phyloP scores from a whole-genome alignment of 306 rosid species.

The Dalbergia oliveri region DNA sequence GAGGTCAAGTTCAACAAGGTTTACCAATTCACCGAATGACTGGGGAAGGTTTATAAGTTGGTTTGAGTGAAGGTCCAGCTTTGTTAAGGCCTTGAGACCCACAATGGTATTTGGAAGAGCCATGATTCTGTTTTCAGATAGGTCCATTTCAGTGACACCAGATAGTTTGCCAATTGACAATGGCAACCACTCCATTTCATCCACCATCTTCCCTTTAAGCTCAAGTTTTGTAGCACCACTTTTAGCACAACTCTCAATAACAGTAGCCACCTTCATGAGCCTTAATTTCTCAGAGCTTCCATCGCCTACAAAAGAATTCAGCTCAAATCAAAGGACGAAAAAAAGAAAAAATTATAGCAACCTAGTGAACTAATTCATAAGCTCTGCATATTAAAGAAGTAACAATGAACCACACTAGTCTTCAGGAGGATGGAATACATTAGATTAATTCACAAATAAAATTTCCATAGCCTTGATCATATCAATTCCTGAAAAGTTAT shows the following conservation, averaged over 20 bases:
- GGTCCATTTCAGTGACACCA: constrained; percentile 65
- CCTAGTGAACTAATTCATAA: background rate
- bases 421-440: background rate
- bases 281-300: constrained; percentile 73
- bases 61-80: constrained; percentile 88
- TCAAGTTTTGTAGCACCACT: constrained; percentile 68
- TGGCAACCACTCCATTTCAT: constrained; percentile 90
- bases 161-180: constrained; percentile 84
- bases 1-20: constrained; percentile 78
- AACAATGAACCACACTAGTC: background rate
- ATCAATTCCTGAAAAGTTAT: background rate
- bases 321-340: constrained; percentile 29
- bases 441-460: too few species aligned
- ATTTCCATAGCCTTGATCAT: background rate
- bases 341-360: background rate
- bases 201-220: constrained; percentile 81
- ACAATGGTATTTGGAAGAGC: constrained; percentile 82
- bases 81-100: constrained; percentile 74
- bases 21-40: constrained; percentile 79
- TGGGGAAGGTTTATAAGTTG: constrained; percentile 88
- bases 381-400: constrained; percentile 4
- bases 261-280: constrained; percentile 84
- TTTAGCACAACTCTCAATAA: constrained; percentile 75
- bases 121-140: constrained; percentile 87
- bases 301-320: constrained; percentile 48